Base-by-base conservation (phyloP, 1,284 basidiomycete genomes). In the Tilletia setariae region DNA sequence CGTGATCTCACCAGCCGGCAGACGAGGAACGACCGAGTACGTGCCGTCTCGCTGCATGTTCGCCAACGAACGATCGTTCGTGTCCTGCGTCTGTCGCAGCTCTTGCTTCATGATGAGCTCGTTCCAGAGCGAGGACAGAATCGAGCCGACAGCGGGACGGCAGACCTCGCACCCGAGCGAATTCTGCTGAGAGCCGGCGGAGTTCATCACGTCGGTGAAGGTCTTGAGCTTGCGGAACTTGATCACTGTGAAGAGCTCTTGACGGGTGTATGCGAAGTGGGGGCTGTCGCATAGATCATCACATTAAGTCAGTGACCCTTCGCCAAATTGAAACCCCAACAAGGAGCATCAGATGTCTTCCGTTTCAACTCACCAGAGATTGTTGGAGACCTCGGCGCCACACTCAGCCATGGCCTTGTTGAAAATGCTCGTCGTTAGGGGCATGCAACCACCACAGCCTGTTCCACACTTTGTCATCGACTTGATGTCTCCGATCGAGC, bases 31-130 rank as follows among this genome's bases (percentile, higher is more conserved):
- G 68, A 91, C 89, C 1, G 88, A 89, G 82, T 89, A 91, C 0
- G 89, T 87, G 8, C 88, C 90, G 72, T 91, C 88, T 28, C 90
- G 85, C 78, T 91, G 90, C 63, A 91, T 89, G 78, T 91, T 91
- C 28, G 88, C 90, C 68, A 91, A 83, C 82, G 87, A 90, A 64
- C 86, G 84, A 71, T 82, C 83, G 71, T 90, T 90, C 25, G 89
- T 90, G 72, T 90, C 89, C 76, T 91, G 90, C 61, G 88, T 88
- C 77, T 88, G 86, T 72, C 89, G 87, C 73, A 90, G 88, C n/a
- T 82, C 84, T 0, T 88, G 87, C 25, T 86, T 83, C 86, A 91
- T 86, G 68, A 91, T 84, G 75, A 87, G 87, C 72, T 90, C 89
- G 74, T 91, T 91, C 76, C 86, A 87, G 66, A 90, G 82, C 23